Evolutionary conservation across 768 basidiomycete genomes (phyloP), one percentile per base, ranked within the genome.

Genomic region (Phylloporus arenicola): DNA sequence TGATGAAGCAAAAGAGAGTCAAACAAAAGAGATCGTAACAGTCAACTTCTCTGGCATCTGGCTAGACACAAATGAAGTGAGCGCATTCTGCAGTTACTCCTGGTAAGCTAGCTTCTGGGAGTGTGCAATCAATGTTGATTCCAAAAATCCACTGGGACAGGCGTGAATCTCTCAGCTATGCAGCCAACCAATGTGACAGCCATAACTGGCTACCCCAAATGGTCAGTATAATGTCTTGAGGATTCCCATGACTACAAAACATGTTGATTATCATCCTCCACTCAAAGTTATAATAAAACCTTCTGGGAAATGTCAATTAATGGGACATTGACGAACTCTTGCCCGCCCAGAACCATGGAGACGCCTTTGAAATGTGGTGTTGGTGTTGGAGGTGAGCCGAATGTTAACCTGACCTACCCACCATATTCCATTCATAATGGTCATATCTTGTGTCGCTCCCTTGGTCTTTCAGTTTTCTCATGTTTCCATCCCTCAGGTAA

Each of bases 351-450:
- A 13, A 64, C 22, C 39, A 50, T 14, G 8, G 35, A 47, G 9
- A 14, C 34, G 5, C 48, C 77, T 22, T 51, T 53, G 4, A 77
- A 64, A 59, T 74, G 80, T 13, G 78, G 75, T 1, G 45, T 81
- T 39, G 81, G 79, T 4, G 78, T 78, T 3, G 79, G 74, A 19
- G 69, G 68, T 35, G 68, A 81, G 55, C 58, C 65, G 7, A 74
- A 65, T 9, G 70, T 78, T 6, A 68, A 84, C 57, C 59, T 85
- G 27, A 83, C 80, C 61, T 54, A 52, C 0, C 86, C 84, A 9
- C 79, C 83, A 13, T 88, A 88, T 53, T 72, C 81, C 2, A 83
- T 89, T 48, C 83, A 87, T 67, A 87, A 89, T 52, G 83, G 84
- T 81, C 37, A 55, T 70, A 53, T 35, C 11, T 13, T n/a, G 7